Conservation (phyloP, 805 yeast species). For the Yamadazyma phyllophila region DNA sequence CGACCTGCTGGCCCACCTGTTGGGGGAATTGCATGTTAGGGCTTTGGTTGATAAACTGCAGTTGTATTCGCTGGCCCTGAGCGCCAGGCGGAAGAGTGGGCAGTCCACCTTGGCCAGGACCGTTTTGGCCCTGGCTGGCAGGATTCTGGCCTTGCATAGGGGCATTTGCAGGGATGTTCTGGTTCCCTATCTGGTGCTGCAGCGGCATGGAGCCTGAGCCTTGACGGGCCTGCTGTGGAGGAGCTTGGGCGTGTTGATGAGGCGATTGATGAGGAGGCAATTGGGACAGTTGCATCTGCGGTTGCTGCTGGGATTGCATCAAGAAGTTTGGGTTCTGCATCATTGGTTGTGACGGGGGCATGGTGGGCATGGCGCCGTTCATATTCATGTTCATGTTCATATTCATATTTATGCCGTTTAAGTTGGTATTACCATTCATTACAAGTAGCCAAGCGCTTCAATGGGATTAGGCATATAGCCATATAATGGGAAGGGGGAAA, state of each 20-base stretch:
- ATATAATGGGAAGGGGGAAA: neutral
- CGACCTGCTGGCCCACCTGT: neutral
- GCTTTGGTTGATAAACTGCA: conserved; percentile 15
- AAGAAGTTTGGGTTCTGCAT: conserved; percentile 9
- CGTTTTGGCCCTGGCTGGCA: neutral
- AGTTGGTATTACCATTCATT: neutral
- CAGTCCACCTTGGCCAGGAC: conserved; percentile 1
- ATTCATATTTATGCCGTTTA: conserved; percentile 2
- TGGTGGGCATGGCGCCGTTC: conserved; percentile 5
- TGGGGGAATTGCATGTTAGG: conserved; percentile 13
- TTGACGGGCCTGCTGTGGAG: conserved; percentile 1
- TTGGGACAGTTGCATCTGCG: conserved; percentile 16
- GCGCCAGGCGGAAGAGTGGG: conserved; percentile 1
- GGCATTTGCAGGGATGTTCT: neutral
- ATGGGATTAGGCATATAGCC: neutral
- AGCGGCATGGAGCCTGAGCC: neutral
- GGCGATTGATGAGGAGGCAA: conserved; percentile 5
- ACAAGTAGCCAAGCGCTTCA: neutral
- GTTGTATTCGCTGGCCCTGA: conserved; percentile 11
- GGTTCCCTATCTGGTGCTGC: conserved; percentile 8
- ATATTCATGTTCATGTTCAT: conserved; percentile 4
- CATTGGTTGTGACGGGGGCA: conserved; percentile 4
- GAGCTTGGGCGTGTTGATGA: conserved; percentile 10
- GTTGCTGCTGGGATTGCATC: conserved; percentile 18
- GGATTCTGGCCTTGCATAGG: too few relatives aligned